Percentiles rank a stretch among this genome's conserved stretches.
These are phyloP conservation scores for Cadophora gregata DNA, from an alignment of 2,329 filamentous ascomycete species.

Conservation along the genomic window DNA sequence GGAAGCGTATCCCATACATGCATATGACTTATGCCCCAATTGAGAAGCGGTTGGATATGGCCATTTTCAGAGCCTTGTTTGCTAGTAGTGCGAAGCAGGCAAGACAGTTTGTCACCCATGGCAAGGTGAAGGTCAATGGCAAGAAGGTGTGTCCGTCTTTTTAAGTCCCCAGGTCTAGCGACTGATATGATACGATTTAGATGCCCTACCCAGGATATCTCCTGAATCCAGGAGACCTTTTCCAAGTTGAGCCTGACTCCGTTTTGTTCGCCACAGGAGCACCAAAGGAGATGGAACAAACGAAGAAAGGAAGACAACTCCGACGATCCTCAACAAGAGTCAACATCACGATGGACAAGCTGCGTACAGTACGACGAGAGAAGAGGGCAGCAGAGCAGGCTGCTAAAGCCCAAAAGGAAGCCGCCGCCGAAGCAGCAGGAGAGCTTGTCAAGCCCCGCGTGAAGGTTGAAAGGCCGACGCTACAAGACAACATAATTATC, in stretches of 20 bases:
- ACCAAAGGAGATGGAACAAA: constrained; percentile 58
- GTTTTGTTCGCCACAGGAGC: constrained; percentile 88
- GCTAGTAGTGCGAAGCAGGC: constrained; percentile 93
- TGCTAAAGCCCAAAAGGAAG: constrained; percentile 32
- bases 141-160: constrained; percentile 70
- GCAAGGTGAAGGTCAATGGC: constrained; percentile 93
- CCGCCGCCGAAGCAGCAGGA: constrained; percentile 34
- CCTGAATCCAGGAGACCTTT: constrained; percentile 97
- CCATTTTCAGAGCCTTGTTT: constrained; percentile 91
- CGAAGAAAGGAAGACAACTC: constrained; percentile 34
- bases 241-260: constrained; percentile 88
- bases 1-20: constrained; percentile 79
- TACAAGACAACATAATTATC: constrained; percentile 18
- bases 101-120: constrained; percentile 91
- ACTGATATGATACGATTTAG: constrained; percentile 54
- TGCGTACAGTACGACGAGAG: constrained; percentile 33
- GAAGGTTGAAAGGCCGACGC: constrained; percentile 13
- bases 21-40: constrained; percentile 93
- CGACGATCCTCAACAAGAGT: constrained; percentile 20
- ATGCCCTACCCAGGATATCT: constrained; percentile 93
- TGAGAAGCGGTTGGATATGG: constrained; percentile 91
- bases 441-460: constrained; percentile 12
- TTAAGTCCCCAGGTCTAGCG: background rate
- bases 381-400: constrained; percentile 23
- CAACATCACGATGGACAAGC: constrained; percentile 34